Conservation (phyloP, 345 rosid species). For the Eucalyptus cloeziana region DNA sequence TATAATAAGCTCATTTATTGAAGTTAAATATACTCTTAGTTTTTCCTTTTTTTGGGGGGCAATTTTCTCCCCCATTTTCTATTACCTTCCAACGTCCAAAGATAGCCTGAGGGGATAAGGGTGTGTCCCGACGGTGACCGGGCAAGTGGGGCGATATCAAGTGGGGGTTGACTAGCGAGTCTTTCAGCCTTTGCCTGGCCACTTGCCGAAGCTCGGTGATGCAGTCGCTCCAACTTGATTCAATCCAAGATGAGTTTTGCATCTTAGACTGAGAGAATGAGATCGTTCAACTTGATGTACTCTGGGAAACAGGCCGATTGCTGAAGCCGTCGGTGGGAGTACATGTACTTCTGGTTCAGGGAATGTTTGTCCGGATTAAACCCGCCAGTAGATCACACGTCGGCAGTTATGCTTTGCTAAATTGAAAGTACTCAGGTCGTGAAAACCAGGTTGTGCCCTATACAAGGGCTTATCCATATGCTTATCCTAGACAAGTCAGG, state of each 20-base stretch:
- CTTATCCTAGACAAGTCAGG: neutral
- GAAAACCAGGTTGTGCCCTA: no score
- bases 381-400: neutral
- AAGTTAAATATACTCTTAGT: neutral
- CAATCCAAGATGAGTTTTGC: neutral
- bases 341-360: neutral
- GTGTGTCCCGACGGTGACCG: neutral
- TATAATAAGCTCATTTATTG: no score
- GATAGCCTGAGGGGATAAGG: neutral
- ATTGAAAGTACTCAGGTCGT: neutral
- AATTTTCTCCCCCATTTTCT: neutral
- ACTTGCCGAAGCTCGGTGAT: neutral
- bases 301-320: neutral
- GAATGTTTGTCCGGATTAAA: neutral
- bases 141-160: neutral
- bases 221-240: neutral
- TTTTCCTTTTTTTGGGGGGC: neutral
- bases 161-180: neutral
- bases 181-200: neutral
- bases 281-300: neutral
- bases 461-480: neutral
- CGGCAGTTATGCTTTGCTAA: neutral
- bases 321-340: neutral
- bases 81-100: neutral
- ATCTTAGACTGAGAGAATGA: neutral